A percentile compares a stretch with the other conserved stretches of the same genome.
These are phyloP conservation scores for Garcia nutans DNA, from an alignment of 345 rosid genomes.

Conservation along the genomic window DNA sequence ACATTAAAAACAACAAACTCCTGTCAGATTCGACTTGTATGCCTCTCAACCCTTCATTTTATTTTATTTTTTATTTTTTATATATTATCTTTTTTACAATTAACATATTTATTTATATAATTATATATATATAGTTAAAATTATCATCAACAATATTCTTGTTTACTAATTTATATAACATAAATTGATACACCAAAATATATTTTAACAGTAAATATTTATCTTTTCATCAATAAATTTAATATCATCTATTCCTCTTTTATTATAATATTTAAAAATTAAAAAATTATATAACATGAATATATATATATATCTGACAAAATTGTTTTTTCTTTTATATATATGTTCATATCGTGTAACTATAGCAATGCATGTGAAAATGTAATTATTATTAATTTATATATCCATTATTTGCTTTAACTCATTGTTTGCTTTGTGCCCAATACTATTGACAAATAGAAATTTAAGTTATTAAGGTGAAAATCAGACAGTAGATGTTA, in stretches of 20 bases:
- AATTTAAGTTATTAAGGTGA: neutral
- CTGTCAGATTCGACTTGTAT: slow-evolving; percentile 19
- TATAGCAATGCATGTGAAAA: slow-evolving; percentile 11
- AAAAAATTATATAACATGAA: neutral
- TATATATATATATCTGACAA: slow-evolving; percentile 5
- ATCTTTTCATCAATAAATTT: too few species aligned
- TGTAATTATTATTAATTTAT: slow-evolving; percentile 10
- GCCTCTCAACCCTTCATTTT: neutral
- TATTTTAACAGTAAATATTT: too few species aligned
- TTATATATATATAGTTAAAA: neutral
- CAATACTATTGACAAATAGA: neutral
- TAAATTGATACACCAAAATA: too few species aligned
- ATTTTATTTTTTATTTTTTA: neutral
- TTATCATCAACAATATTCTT: neutral
- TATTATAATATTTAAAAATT: too few species aligned
- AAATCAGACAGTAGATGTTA: too few species aligned
- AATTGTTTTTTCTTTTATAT: neutral
- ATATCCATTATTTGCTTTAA: neutral
- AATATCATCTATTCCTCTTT: too few species aligned
- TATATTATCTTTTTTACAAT: neutral
- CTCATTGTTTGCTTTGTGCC: neutral
- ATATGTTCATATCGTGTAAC: neutral
- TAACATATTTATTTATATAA: neutral
- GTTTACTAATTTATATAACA: too few species aligned
- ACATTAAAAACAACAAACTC: slow-evolving; percentile 29